Percentiles rank a stretch among this genome's conserved stretches.
These are phyloP conservation scores for Rhodofomes roseus DNA, from an alignment of 1,284 basidiomycete species.

Conservation along the genomic window DNA sequence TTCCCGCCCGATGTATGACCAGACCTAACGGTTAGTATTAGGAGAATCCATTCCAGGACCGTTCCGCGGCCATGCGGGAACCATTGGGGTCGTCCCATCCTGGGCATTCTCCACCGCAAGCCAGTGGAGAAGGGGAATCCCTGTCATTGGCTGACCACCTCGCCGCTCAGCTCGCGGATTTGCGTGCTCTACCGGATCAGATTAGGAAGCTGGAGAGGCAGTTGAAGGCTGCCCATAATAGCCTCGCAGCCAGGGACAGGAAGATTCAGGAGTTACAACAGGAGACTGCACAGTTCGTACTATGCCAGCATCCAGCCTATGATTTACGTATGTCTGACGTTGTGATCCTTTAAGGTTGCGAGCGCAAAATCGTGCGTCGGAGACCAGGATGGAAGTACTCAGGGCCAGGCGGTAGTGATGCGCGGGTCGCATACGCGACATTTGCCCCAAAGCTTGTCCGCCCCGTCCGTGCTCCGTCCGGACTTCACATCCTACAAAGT, in stretches of 20 bases:
- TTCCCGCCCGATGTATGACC: neutral
- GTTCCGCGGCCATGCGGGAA: slow-evolving; percentile 7
- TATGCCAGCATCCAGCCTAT: neutral
- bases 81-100: neutral
- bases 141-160: slow-evolving; percentile 15
- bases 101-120: neutral
- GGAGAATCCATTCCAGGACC: slow-evolving; percentile 20
- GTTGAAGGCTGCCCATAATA: slow-evolving; percentile 33
- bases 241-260: slow-evolving; percentile 33
- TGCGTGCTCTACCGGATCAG: slow-evolving; percentile 27
- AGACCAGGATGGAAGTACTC: slow-evolving; percentile 15
- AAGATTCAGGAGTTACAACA: slow-evolving; percentile 34
- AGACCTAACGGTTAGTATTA: neutral
- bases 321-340: slow-evolving; percentile 6
- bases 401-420: slow-evolving; percentile 4
- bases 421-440: neutral
- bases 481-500: neutral
- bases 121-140: slow-evolving; percentile 3
- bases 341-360: slow-evolving; percentile 2
- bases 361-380: slow-evolving; percentile 6
- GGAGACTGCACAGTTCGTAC: slow-evolving; percentile 29
- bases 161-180: slow-evolving; percentile 11
- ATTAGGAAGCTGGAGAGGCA: slow-evolving; percentile 39
- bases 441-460: neutral
- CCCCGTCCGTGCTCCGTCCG: neutral